Conservation (phyloP, 352 stramenopile genomes). For the Phytophthora crassamura region DNA sequence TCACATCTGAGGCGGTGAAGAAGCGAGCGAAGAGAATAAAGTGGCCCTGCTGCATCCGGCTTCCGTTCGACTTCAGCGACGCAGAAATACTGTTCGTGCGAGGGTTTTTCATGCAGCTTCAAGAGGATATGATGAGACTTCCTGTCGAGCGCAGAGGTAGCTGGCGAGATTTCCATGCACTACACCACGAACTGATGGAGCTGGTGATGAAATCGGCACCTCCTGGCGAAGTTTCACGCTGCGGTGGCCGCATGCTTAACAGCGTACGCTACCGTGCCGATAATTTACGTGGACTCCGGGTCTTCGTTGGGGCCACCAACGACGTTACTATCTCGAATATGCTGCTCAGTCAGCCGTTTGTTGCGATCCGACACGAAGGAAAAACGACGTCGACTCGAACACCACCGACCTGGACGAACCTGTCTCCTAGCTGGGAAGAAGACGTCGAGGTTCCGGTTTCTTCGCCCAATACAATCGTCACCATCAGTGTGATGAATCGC, state of each 20-base stretch:
- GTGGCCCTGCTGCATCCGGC: conserved; percentile 35
- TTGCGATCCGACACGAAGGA: conserved; percentile 56
- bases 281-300: conserved; percentile 43
- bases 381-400: conserved; percentile 35
- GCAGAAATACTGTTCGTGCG: conserved; percentile 44
- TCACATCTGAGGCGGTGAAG: conserved; percentile 5
- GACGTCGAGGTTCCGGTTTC: conserved; percentile 57
- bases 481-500: conserved; percentile 56
- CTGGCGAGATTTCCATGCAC: conserved; percentile 53
- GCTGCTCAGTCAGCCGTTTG: conserved; percentile 54
- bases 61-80: conserved; percentile 41
- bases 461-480: conserved; percentile 45
- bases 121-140: conserved; percentile 41
- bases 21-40: conserved; percentile 35
- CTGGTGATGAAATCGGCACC: conserved; percentile 28
- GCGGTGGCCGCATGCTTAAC: conserved; percentile 28
- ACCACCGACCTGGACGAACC: conserved; percentile 59
- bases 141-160: conserved; percentile 33
- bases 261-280: conserved; percentile 34
- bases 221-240: conserved; percentile 6
- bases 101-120: conserved; percentile 41
- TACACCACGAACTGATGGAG: conserved; percentile 53
- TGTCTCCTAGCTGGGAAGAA: conserved; percentile 71
- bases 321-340: conserved; percentile 50
- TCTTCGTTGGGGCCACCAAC: conserved; percentile 55